Percentiles rank a stretch among this genome's conserved stretches.
phyloP scores from a whole-genome alignment of 306 rosid species.

The Quercus gilva region DNA sequence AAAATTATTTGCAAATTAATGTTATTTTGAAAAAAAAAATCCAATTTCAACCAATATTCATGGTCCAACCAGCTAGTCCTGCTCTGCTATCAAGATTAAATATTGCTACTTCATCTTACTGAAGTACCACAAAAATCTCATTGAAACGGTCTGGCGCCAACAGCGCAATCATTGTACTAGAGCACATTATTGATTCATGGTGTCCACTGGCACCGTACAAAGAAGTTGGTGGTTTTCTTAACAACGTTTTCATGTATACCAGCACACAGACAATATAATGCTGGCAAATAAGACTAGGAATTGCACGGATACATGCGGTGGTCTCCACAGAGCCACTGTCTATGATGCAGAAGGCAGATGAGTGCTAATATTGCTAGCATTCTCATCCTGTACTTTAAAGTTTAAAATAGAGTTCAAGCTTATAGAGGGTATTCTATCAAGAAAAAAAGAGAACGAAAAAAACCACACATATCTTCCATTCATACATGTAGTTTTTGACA shows the following conservation, averaged over 20 bases:
- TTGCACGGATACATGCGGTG: conserved; percentile 4
- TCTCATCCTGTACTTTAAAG: too few relatives aligned
- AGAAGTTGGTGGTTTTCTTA: too few relatives aligned
- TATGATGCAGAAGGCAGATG: not conserved
- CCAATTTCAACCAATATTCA: not conserved
- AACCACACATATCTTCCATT: not conserved
- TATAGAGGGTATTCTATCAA: too few relatives aligned
- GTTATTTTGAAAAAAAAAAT: too few relatives aligned
- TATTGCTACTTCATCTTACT: not conserved
- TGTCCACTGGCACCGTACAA: not conserved
- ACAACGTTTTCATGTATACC: not conserved
- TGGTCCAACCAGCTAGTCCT: not conserved
- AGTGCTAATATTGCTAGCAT: not conserved
- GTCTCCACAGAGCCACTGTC: conserved; percentile 16
- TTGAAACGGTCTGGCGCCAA: not conserved
- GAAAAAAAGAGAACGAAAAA: not conserved
- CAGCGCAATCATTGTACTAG: not conserved
- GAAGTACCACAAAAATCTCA: not conserved
- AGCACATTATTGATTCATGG: not conserved
- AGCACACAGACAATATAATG: not conserved
- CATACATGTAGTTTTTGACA: too few relatives aligned
- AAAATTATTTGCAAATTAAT: too few relatives aligned
- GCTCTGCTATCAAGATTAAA: not conserved
- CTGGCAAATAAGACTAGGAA: conserved; percentile 21
- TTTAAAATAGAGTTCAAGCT: too few relatives aligned